phyloP scores from a whole-genome alignment of 2,329 filamentous ascomycete species.

The Trichophyton benhamiae region DNA sequence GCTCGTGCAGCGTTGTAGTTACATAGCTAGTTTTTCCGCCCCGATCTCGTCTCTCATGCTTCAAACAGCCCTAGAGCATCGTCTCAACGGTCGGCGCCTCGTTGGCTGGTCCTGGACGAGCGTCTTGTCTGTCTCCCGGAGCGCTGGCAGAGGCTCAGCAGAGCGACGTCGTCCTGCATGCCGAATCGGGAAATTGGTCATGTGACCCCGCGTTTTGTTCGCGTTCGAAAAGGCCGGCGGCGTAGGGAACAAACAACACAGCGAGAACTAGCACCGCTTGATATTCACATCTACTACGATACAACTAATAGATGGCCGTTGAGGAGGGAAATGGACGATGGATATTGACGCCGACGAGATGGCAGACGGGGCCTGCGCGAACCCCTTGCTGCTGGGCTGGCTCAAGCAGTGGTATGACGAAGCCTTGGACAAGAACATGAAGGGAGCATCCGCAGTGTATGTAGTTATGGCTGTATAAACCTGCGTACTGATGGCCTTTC shows the following conservation, averaged over 20 bases:
- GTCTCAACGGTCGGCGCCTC: not conserved
- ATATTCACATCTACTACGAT: no score
- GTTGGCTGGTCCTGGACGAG: not conserved
- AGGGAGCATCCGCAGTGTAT: conserved; percentile 45
- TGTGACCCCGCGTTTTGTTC: conserved; percentile 2
- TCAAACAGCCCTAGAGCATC: not conserved
- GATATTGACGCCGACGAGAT: conserved; percentile 2
- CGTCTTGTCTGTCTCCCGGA: not conserved
- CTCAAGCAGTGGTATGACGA: conserved; percentile 65
- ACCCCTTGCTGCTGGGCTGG: conserved; percentile 60
- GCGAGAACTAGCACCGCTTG: no score
- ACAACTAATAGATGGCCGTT: no score
- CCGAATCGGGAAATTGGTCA: not conserved
- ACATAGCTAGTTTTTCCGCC: not conserved
- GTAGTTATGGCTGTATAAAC: not conserved
- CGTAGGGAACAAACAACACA: no score
- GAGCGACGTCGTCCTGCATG: not conserved
- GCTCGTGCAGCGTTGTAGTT: not conserved
- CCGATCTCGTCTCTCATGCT: not conserved
- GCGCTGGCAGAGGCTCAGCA: not conserved
- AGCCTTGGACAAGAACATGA: conserved; percentile 56
- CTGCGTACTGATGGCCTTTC: not conserved
- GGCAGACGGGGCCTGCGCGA: conserved; percentile 41
- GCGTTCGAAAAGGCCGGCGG: not conserved
- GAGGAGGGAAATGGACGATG: no score